Base-by-base conservation (phyloP, 1,139 yeast genomes). In the Kodamaea anthophila region DNA sequence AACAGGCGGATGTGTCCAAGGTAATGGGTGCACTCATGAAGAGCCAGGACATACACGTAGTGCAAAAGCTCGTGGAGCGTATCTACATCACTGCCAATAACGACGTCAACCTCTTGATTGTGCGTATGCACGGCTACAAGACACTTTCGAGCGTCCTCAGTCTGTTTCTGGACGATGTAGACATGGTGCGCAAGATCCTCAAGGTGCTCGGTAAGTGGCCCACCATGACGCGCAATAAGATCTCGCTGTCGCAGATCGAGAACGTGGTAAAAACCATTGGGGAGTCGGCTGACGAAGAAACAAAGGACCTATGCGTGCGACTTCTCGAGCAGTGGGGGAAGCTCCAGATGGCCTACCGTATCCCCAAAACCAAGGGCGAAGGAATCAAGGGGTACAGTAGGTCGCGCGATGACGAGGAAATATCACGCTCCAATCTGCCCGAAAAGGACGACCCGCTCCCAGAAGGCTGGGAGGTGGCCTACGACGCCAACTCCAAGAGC, bases 71-170 rank as follows among this genome's bases (percentile, higher is more conserved):
- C 35, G 60, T 88, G 23, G 75, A 74, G 42, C 70, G 98, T 40
- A 65, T 86, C 22, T 65, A 66, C 35, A 51, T 67, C 22, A 74
- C 91, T 5, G 58, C 61, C 15, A 80, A 78, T 37, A 59, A 63
- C 3, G 56, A 55, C n/a, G 60, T 82, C 16, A 75, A 80, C 33
- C 57, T 68, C 9, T 69, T 72, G 22, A 74, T 87, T 32, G 75
- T 86, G 47, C 69, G 80, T 38, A 66, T 86, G 48, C 98, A 88
- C 51, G 98, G 98, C 5, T 84, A 87, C 54, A 82, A 81, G 46
- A 78, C 94, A 9, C 65, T 88, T 33, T 73, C 83, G 10, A 70
- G 76, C 13, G 56, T 84, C 8, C 51, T 85, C 28, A 65, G 26
- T 47, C 56, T 49, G 41, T 49, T 33, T 40, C 52, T 38, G 35